Evolutionary conservation across 2,329 filamentous ascomycete genomes (phyloP).

Genomic region (Pseudogymnoascus sp.): DNA sequence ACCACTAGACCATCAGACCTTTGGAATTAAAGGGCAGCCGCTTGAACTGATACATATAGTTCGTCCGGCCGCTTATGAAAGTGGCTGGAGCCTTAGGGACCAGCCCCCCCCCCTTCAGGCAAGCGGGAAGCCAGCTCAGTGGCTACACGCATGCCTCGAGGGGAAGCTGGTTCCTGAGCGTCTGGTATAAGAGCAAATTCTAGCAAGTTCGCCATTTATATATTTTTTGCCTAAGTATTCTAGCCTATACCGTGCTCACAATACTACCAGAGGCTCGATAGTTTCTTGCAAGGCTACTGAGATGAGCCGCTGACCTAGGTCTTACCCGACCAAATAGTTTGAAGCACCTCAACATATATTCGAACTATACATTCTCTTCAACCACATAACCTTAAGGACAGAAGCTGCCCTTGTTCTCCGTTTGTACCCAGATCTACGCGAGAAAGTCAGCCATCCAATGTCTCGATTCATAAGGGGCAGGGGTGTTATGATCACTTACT

Average conservation of each 20-base stretch:
- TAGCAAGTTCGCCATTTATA: background rate
- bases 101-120: background rate
- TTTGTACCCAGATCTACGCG: background rate
- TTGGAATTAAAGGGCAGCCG: background rate
- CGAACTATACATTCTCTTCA: background rate
- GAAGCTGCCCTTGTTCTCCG: background rate
- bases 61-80: background rate
- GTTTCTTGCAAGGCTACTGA: background rate
- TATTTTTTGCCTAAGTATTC: background rate
- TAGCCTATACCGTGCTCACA: background rate
- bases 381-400: background rate
- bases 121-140: background rate
- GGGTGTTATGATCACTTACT: background rate
- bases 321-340: background rate
- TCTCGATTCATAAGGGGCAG: background rate
- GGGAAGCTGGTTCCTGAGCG: background rate
- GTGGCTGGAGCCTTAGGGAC: background rate
- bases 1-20: slow-evolving; percentile 1
- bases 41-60: background rate
- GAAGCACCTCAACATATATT: background rate
- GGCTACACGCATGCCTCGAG: background rate
- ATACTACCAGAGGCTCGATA: background rate
- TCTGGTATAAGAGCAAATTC: background rate
- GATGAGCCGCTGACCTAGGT: background rate
- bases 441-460: background rate